Base-by-base conservation (phyloP, 1,284 basidiomycete species). In the Sporisorium sorghi region DNA sequence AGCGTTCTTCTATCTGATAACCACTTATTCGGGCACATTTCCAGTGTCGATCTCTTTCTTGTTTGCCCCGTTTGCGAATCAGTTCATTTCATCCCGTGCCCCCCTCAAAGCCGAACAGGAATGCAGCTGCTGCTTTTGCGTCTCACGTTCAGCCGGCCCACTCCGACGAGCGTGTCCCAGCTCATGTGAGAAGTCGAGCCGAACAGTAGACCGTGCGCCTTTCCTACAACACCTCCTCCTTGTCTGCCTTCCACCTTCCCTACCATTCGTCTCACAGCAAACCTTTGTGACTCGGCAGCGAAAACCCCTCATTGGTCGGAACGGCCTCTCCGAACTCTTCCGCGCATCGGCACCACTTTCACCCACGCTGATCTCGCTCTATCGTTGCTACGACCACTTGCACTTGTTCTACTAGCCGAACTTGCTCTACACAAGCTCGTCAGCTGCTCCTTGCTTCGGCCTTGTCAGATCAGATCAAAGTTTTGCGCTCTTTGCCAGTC, bases 391-490 rank as follows among this genome's bases (percentile, higher is more conserved):
- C 40, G n/a, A 35, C 32, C 8, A 33, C 39, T 12, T 5, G 19
- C 23, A n/a, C n/a, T n/a, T n/a, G n/a, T n/a, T 19, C 19, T 51
- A 5, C 33, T 11, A 44, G 43, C 43, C 24, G 44, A 14, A 37
- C 10, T 35, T 33, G 30, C 32, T 49, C 30, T 23, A 33, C 26
- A 21, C 40, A 35, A n/a, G 4, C 5, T 10, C 39, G 17, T 24
- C 50, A 43, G 49, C 42, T 28, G 8, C 9, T 30, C 24, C 23
- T 19, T 12, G 8, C 33, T 23, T 37, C 8, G 19, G 17, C 39
- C 53, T 64, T 64, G 64, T 64, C 67, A 64, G 60, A 70, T 70
- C 66, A 14, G 52, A 62, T 43, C 32, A 32, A 48, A 37, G 40
- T 46, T 49, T 52, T 32, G 14, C n/a, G 15, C 23, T 49, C 15